A percentile compares a stretch with the other conserved stretches of the same genome.
Evolutionary conservation across 805 yeast genomes (phyloP).

Genomic region (Millerago galiae): DNA sequence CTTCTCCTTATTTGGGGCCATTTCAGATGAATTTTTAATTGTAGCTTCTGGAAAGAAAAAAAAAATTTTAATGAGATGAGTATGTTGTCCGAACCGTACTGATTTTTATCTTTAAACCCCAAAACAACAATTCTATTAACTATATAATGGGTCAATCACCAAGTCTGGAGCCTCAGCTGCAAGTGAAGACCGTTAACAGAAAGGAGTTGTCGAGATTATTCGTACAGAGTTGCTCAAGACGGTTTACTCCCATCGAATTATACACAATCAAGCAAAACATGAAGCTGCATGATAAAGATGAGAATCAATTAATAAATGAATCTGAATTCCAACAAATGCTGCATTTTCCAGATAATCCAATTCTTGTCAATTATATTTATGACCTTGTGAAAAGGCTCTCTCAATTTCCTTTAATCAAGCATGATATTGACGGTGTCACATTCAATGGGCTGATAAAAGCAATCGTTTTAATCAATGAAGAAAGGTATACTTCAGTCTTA

Average conservation of each 20-base stretch:
- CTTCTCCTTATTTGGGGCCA: constrained; percentile 2
- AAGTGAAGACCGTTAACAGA: constrained; percentile 7
- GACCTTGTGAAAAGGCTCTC: constrained; percentile 37
- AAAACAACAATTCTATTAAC: neutral
- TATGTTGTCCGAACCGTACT: constrained; percentile 2
- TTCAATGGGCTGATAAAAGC: constrained; percentile 38
- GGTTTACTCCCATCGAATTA: constrained; percentile 30
- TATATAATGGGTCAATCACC: constrained; percentile 21
- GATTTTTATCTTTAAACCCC: too few relatives aligned
- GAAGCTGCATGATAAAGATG: constrained; percentile 17
- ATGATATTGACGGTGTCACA: constrained; percentile 26
- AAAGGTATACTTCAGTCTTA: constrained; percentile 33
- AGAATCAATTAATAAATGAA: constrained; percentile 22
- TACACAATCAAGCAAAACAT: constrained; percentile 23
- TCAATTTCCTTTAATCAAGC: constrained; percentile 42
- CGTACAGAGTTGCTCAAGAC: constrained; percentile 26
- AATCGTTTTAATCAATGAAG: constrained; percentile 36
- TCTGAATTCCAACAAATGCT: constrained; percentile 28
- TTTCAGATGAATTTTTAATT: neutral
- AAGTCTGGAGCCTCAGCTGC: constrained; percentile 9
- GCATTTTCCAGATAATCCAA: constrained; percentile 28
- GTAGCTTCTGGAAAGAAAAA: neutral
- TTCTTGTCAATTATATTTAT: constrained; percentile 28
- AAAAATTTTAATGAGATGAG: constrained; percentile 7
- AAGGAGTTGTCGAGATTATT: constrained; percentile 24